Conservation (phyloP, 192 early-diverging fungal genomes). For the Phycomyces nitens region DNA sequence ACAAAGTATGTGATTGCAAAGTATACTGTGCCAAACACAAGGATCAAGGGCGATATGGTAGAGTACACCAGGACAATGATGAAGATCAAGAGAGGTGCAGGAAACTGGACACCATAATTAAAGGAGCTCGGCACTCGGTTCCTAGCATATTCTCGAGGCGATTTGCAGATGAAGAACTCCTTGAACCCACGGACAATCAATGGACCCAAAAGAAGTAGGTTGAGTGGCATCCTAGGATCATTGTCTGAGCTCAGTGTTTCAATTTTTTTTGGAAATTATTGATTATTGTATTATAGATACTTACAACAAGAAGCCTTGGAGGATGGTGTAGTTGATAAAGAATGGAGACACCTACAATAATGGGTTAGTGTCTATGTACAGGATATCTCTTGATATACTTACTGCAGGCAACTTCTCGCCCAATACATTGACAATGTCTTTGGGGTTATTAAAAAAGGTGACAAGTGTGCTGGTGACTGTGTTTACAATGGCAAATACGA, state of each 20-base stretch:
- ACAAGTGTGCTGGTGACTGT: slow-evolving; percentile 56
- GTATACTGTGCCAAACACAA: slow-evolving; percentile 63
- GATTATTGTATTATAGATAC: neutral
- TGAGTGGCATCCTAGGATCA: slow-evolving; percentile 47
- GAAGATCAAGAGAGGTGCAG: slow-evolving; percentile 63
- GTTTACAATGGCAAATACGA: slow-evolving; percentile 67
- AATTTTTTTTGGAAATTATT: neutral
- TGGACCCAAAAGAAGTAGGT: slow-evolving; percentile 60
- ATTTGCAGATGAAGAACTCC: slow-evolving; percentile 56
- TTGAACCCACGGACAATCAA: slow-evolving; percentile 51
- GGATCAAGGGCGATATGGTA: slow-evolving; percentile 64
- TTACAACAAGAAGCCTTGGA: slow-evolving; percentile 62
- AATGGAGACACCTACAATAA: slow-evolving; percentile 59
- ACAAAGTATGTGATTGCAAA: slow-evolving; percentile 62
- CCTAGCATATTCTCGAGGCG: slow-evolving; percentile 72
- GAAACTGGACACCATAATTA: slow-evolving; percentile 63
- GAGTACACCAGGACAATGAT: slow-evolving; percentile 70
- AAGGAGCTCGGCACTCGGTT: slow-evolving; percentile 60
- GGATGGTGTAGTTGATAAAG: slow-evolving; percentile 71
- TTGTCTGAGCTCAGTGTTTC: neutral
- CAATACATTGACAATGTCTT: slow-evolving; percentile 50
- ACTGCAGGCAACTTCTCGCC: slow-evolving; percentile 59
- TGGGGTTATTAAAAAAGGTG: slow-evolving; percentile 55
- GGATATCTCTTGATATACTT: neutral
- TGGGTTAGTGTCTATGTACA: neutral